phyloP scores from a whole-genome alignment of 2,329 filamentous ascomycete genomes.

The Trichoderma semiorbis region DNA sequence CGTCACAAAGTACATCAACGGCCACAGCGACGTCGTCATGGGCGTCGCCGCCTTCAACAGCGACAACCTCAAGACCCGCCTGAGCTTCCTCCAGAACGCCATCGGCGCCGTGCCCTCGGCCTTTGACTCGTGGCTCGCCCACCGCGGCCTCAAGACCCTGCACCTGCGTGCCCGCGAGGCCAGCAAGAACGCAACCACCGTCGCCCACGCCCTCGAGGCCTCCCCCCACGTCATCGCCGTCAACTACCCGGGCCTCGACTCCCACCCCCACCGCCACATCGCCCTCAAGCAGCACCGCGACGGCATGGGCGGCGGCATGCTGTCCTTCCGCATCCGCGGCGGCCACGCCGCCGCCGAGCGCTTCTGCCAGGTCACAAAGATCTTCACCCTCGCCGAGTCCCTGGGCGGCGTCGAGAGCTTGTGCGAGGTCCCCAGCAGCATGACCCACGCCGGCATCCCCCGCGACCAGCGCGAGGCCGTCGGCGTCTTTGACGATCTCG shows the following conservation, averaged over 20 bases:
- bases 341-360: slow-evolving; percentile 81
- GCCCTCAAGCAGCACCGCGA: slow-evolving; percentile 88
- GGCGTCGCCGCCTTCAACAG: slow-evolving; percentile 94
- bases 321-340: slow-evolving; percentile 89
- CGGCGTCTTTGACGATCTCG: slow-evolving; percentile 91
- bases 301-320: slow-evolving; percentile 94
- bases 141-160: slow-evolving; percentile 93
- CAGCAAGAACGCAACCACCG: slow-evolving; percentile 71
- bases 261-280: slow-evolving; percentile 81
- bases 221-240: slow-evolving; percentile 82
- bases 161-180: slow-evolving; percentile 89
- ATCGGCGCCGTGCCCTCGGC: slow-evolving; percentile 92
- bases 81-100: slow-evolving; percentile 93
- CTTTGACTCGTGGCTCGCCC: slow-evolving; percentile 97
- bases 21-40: slow-evolving; percentile 96
- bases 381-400: slow-evolving; percentile 92
- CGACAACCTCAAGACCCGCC: slow-evolving; percentile 68
- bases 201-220: slow-evolving; percentile 73
- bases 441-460: slow-evolving; percentile 97
- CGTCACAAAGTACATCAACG: slow-evolving; percentile 99
- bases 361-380: slow-evolving; percentile 84
- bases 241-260: slow-evolving; percentile 90
- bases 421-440: slow-evolving; percentile 86
- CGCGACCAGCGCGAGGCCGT: slow-evolving; percentile 85
- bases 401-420: slow-evolving; percentile 90